A percentile compares a stretch with the other conserved stretches of the same genome.
Evolutionary conservation across 495 filamentous ascomycete genomes (phyloP).

Genomic region (Daldinia caldariorum): DNA sequence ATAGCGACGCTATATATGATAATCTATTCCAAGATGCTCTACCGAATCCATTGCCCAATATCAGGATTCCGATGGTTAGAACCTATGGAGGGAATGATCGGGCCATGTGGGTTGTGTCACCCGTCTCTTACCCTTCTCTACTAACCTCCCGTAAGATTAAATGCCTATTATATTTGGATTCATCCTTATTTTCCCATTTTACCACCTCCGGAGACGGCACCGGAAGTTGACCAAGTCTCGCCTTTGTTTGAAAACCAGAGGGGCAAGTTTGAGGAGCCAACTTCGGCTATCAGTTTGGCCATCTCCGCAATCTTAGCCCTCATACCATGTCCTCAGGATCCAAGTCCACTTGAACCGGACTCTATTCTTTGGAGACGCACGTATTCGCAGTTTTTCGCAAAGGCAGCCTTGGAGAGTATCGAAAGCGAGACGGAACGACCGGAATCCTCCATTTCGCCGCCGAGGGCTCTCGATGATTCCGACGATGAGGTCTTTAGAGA

Average conservation of each 20-base stretch:
- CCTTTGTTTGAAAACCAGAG: conserved; percentile 55
- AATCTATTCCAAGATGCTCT: conserved; percentile 45
- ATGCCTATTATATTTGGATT: conserved; percentile 69
- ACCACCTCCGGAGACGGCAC: conserved; percentile 59
- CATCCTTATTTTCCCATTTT: conserved; percentile 69
- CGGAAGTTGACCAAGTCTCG: conserved; percentile 57
- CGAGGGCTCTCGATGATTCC: conserved; percentile 60
- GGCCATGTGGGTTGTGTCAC: conserved; percentile 41
- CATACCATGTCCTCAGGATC: conserved; percentile 63
- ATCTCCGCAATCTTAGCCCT: conserved; percentile 66
- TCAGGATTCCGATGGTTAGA: conserved; percentile 45
- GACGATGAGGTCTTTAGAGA: conserved; percentile 57
- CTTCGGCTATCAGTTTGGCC: conserved; percentile 64
- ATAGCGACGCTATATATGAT: conserved; percentile 47
- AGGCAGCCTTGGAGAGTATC: conserved; percentile 62
- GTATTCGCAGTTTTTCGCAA: conserved; percentile 65
- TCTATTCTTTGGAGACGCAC: conserved; percentile 62
- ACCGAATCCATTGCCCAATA: conserved; percentile 27
- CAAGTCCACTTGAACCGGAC: conserved; percentile 55
- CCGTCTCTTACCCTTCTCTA: conserved; percentile 8
- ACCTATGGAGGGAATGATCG: conserved; percentile 43
- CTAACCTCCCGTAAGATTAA: conserved; percentile 57
- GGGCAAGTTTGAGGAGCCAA: conserved; percentile 57
- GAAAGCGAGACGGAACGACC: conserved; percentile 67
- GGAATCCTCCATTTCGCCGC: conserved; percentile 62